Evolutionary conservation across 306 rosid species (phyloP).

Genomic region (Canavalia gladiata): DNA sequence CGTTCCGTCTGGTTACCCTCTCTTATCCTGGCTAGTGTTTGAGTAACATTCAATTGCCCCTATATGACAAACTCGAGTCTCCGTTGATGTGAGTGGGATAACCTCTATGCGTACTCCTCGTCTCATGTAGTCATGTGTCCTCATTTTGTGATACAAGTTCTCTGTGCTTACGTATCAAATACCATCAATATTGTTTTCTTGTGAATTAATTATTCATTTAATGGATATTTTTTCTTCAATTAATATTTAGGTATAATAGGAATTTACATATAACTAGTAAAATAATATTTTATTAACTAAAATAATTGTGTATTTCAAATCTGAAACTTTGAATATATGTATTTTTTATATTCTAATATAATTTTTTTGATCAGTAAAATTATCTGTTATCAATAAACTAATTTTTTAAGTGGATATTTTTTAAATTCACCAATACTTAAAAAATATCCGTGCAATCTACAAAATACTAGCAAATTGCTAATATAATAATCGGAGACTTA

Average conservation of each 20-base stretch:
- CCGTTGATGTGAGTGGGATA: not conserved
- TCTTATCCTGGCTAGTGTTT: constrained; percentile 5
- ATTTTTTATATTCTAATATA: not conserved
- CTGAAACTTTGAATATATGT: not conserved
- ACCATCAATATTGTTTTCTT: not conserved
- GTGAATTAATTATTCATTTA: not conserved
- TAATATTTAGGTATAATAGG: not conserved
- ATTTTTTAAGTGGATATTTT: too few species aligned
- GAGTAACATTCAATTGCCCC: constrained; percentile 15
- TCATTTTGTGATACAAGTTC: not conserved
- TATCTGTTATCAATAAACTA: not conserved
- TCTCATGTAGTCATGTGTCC: not conserved
- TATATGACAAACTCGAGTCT: not conserved
- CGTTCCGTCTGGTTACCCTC: constrained; percentile 7
- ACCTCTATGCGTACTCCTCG: not conserved
- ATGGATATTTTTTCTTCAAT: too few species aligned
- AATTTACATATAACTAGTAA: not conserved
- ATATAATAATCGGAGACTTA: not conserved
- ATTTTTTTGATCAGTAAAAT: not conserved
- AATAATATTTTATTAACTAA: not conserved
- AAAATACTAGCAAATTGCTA: not conserved
- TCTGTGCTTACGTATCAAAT: not conserved
- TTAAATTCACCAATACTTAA: not conserved
- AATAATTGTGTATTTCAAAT: not conserved
- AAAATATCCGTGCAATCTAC: not conserved